Percentiles rank a stretch among this genome's conserved stretches.
Conservation (phyloP, 306 rosid genomes). For the Sicyos edulis region DNA sequence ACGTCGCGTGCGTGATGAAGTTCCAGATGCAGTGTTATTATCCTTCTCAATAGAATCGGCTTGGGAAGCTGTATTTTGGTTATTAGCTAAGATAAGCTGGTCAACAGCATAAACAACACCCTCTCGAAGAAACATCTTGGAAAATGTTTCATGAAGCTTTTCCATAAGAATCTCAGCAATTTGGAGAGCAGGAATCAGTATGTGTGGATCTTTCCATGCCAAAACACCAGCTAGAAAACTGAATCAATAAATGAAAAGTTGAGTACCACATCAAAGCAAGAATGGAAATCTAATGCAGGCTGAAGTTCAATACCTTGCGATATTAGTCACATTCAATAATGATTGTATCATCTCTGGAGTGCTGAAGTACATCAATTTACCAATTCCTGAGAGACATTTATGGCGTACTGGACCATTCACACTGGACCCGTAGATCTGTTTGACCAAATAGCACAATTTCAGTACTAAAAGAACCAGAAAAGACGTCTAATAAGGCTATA, state of each 20-base stretch:
- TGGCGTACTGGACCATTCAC: conserved; percentile 95
- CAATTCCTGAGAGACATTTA: conserved; percentile 87
- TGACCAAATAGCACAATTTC: conserved; percentile 21
- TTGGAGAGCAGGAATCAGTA: conserved; percentile 85
- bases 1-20: conserved; percentile 79
- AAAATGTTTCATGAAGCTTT: conserved; percentile 79
- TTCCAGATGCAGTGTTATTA: conserved; percentile 54
- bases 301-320: conserved; percentile 63
- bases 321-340: conserved; percentile 65
- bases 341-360: conserved; percentile 93
- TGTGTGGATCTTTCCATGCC: conserved; percentile 97
- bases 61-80: conserved; percentile 43
- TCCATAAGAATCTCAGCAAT: conserved; percentile 97
- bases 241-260: conserved; percentile 17
- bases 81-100: conserved; percentile 73
- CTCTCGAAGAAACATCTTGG: conserved; percentile 88
- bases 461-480: conserved; percentile 19
- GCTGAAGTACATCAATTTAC: conserved; percentile 93
- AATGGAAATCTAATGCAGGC: background rate
- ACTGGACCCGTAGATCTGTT: conserved; percentile 93
- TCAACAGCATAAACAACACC: conserved; percentile 98
- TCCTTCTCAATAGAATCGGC: conserved; percentile 66
- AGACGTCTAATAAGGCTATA: background rate
- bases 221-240: conserved; percentile 96
- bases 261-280: background rate